Conservation (phyloP, 768 basidiomycete species). For the Rhodotorula sphaerocarpa region DNA sequence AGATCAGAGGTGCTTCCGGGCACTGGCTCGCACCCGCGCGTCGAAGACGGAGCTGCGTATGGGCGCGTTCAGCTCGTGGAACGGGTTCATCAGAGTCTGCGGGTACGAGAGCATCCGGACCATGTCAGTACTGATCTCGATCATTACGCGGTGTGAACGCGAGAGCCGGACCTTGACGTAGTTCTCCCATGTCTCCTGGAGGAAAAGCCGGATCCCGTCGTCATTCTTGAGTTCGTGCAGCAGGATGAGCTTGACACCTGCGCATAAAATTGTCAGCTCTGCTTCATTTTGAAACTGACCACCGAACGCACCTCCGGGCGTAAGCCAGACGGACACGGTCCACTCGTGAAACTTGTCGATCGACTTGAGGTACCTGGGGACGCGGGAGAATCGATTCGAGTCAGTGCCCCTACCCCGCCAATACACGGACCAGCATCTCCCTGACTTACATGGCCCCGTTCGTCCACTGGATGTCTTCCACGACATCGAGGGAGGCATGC, state of each 20-base stretch:
- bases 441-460: slow-evolving; percentile 49
- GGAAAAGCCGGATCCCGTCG: slow-evolving; percentile 86
- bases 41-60: slow-evolving; percentile 80
- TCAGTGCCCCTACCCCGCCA: too few relatives aligned
- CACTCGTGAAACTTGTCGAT: slow-evolving; percentile 99
- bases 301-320: slow-evolving; percentile 75
- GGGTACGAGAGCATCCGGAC: neutral
- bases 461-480: slow-evolving; percentile 84
- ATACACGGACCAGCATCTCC: too few relatives aligned
- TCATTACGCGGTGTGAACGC: neutral
- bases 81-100: slow-evolving; percentile 87
- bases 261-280: too few relatives aligned
- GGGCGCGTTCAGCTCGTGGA: slow-evolving; percentile 77
- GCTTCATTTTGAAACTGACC: neutral
- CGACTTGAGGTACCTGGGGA: slow-evolving; percentile 76
- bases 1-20: slow-evolving; percentile 67
- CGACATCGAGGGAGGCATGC: slow-evolving; percentile 85
- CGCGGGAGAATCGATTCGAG: neutral
- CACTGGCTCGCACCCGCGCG: slow-evolving; percentile 69
- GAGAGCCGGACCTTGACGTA: slow-evolving; percentile 73
- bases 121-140: neutral
- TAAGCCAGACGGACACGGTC: slow-evolving; percentile 93
- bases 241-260: slow-evolving; percentile 91
- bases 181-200: slow-evolving; percentile 91
- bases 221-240: slow-evolving; percentile 95